Base-by-base conservation (phyloP, 1,284 basidiomycete genomes). In the Pholiota adiposa region DNA sequence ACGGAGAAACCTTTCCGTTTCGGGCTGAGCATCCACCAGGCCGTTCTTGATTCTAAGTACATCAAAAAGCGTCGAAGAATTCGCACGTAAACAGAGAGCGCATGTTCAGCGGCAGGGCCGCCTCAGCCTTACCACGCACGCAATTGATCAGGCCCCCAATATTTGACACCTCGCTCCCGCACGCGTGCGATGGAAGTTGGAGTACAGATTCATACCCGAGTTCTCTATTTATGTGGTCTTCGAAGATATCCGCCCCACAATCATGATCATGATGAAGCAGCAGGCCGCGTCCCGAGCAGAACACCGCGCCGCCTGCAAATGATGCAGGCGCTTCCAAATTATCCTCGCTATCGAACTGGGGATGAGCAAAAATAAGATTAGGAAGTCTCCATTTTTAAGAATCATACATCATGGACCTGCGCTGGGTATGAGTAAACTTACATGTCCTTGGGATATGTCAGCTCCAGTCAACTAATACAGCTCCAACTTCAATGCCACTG, bases 321-420 rank as follows among this genome's bases (percentile, higher is more conserved):
- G n/a, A n/a, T n/a, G 31, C n/a, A 36, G 19, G 43, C 43, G 31
- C 44, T 46, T 55, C 43, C 33, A 55, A 55, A 43, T 48, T 36
- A 25, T 33, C 18, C 53, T 46, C 53, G 44, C 43, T 19, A 7
- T 34, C 33, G n/a, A n/a, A n/a, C n/a, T n/a, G n/a, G n/a, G n/a
- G n/a, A n/a, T n/a, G n/a, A 46, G 25, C 23, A 41, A 4, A n/a
- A 4, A 31, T 5, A 31, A 31, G 11, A 27, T 49, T n/a, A 12
- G 46, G 29, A 40, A 11, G 23, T 34, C 34, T 21, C 14, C 16
- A 21, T 43, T 8, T 11, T 19, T 43, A 7, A 19, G 11, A 1
- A 19, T 19, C 29, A 14, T 27, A 14, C 49, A 46, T 46, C 19
- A 25, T 21, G 12, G 19, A 12, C 33, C 8, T 19, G 29, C 29